Evolutionary conservation across 225 moss, liverwort and hornwort species (phyloP).

Genomic region (Pseudisothecium myosuroides): DNA sequence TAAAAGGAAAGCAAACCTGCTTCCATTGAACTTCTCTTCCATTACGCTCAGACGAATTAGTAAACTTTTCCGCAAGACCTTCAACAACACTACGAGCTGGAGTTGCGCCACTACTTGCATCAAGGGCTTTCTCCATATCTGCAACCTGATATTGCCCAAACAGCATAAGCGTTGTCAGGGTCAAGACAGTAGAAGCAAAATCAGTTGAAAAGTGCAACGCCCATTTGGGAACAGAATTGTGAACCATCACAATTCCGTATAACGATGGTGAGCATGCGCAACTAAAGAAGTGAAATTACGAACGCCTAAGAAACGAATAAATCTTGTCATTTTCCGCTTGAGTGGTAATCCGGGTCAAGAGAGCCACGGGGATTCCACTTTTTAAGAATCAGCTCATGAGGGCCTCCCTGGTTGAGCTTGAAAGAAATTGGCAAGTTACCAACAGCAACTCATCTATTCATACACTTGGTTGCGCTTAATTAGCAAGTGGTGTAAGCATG

Average conservation of each 20-base stretch:
- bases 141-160: constrained; percentile 37
- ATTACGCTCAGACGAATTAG: constrained; percentile 54
- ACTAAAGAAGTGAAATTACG: not conserved
- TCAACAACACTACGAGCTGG: constrained; percentile 77
- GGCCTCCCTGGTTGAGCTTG: not conserved
- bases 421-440: not conserved
- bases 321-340: not conserved
- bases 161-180: not conserved
- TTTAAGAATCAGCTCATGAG: not conserved
- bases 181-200: not conserved
- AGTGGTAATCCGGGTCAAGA: not conserved
- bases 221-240: not conserved
- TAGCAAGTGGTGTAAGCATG: not conserved
- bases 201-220: not conserved
- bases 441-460: not conserved
- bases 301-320: not conserved
- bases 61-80: constrained; percentile 60
- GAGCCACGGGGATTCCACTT: not conserved
- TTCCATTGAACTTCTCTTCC: constrained; percentile 83
- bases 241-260: not conserved
- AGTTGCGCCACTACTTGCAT: constrained; percentile 65
- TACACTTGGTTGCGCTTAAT: not conserved
- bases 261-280: not conserved
- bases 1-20: constrained; percentile 35
- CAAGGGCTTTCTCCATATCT: constrained; percentile 93